Evolutionary conservation across 73 alveolate genomes (phyloP), one percentile per base, ranked within the genome.

Genomic region (Paramecium pentaurelia): DNA sequence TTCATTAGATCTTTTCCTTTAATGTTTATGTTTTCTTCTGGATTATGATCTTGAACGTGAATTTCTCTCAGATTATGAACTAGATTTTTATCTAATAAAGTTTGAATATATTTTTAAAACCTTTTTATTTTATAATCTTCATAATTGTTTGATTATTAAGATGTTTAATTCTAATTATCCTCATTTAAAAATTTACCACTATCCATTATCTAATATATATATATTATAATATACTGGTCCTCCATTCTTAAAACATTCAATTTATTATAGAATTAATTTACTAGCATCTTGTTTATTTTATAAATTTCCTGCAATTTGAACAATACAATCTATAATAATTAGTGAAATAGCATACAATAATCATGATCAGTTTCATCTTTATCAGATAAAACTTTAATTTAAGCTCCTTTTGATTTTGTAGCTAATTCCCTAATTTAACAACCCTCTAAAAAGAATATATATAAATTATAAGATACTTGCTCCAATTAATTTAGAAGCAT

Each of bases 361-460:
- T 89, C 94, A 25, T 60, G 58, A 54, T 89, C 94, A 47, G 86
- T 89, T 47, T 89, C 60, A 73, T 73, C 87, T 6, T 89, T 89
- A 71, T 89, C 94, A 22, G 89, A 60, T 60, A 89, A 47, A 20
- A 89, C 88, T 47, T 89, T 89, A 47, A 89, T 89, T 42, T 89
- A 71, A 14, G 94, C 94, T n/a, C 94, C 94, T 68, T 71, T 71
- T 40, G 92, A 47, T 47, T 89, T 89, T 1, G 75, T 83, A 38
- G 94, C 94, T 30, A 89, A 60, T 30, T 89, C 94, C 51, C 88
- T 89, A 28, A 89, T 89, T 64, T 58, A 71, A 73, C 92, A 89
- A 47, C 94, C 94, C 58, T 83, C 84, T 64, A 28, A 6, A 6
- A 60, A 71, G 12, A 32, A 75, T 4, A 18, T 18, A 60, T 25